Percentiles rank a stretch among this genome's conserved stretches.
These are phyloP conservation scores for Diaporthe australafricana DNA, from an alignment of 2,329 filamentous ascomycete species.

Conservation along the genomic window DNA sequence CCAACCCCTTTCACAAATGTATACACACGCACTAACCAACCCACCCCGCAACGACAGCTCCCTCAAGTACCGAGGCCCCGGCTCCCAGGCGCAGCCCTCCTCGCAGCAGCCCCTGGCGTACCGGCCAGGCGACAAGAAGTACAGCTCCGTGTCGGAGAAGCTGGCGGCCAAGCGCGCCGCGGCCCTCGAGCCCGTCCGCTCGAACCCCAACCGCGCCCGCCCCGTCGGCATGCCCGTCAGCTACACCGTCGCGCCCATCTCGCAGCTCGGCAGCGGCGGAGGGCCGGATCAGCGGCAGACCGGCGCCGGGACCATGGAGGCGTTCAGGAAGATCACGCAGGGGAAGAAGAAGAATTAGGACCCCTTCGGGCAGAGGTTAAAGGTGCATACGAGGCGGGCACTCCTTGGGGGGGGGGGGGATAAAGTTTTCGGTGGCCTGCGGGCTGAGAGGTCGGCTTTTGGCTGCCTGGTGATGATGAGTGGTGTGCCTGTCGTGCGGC, in stretches of 20 bases:
- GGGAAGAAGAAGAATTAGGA: constrained; percentile 65
- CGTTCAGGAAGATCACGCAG: constrained; percentile 74
- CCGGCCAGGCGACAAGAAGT: constrained; percentile 52
- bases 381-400: neutral
- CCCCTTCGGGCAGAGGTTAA: neutral
- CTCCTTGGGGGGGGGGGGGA: too few relatives aligned
- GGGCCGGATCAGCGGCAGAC: constrained; percentile 68
- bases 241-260: constrained; percentile 69
- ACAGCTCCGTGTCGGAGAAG: constrained; percentile 44
- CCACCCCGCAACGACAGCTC: constrained; percentile 56
- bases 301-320: constrained; percentile 72
- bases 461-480: too few relatives aligned
- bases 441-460: too few relatives aligned
- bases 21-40: constrained; percentile 3
- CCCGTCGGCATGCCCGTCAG: constrained; percentile 65
- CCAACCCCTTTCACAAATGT: neutral
- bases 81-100: constrained; percentile 48
- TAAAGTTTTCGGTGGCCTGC: too few relatives aligned
- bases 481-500: too few relatives aligned
- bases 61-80: constrained; percentile 51
- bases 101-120: constrained; percentile 57
- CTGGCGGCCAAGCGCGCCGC: constrained; percentile 41
- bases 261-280: constrained; percentile 69
- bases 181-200: constrained; percentile 64
- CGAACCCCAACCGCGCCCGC: constrained; percentile 66